A percentile compares a stretch with the other conserved stretches of the same genome.
Conservation (phyloP, 1,284 basidiomycete genomes). For the Trichosporon sp. region DNA sequence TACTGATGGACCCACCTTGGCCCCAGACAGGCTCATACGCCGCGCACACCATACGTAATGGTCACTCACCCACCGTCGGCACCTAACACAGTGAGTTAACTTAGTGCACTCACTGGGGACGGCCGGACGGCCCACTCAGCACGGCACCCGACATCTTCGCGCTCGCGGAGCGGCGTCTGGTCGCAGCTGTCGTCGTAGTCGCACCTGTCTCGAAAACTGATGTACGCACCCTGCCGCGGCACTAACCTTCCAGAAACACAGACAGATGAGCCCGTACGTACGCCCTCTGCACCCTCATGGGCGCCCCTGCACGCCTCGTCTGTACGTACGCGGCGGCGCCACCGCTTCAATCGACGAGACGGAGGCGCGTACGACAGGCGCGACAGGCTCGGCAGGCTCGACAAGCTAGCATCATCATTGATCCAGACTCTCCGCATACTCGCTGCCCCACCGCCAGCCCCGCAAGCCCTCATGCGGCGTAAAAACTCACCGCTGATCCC, state of each 20-base stretch:
- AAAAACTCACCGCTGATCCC: neutral
- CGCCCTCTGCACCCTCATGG: neutral
- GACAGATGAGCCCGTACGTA: neutral
- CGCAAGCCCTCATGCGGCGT: neutral
- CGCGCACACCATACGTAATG: neutral
- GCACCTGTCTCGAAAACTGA: neutral
- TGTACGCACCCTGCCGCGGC: neutral
- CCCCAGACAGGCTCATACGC: neutral
- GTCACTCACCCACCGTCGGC: neutral
- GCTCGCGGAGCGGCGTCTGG: neutral
- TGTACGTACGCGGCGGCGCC: neutral
- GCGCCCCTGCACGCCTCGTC: neutral
- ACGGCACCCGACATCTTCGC: neutral
- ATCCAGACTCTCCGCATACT: too few relatives aligned
- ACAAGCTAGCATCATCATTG: neutral
- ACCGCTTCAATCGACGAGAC: neutral
- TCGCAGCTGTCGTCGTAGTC: too few relatives aligned
- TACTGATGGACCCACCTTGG: neutral
- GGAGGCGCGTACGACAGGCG: neutral
- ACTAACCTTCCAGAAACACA: neutral
- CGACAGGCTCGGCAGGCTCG: neutral
- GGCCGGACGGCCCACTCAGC: too few relatives aligned
- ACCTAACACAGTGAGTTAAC: neutral
- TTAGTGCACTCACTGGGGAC: too few relatives aligned
- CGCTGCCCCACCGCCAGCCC: too few relatives aligned